Evolutionary conservation across 176 grass and related monocot species (phyloP), one percentile per base, ranked within the genome.

Genomic region (Paspalum vaginatum): DNA sequence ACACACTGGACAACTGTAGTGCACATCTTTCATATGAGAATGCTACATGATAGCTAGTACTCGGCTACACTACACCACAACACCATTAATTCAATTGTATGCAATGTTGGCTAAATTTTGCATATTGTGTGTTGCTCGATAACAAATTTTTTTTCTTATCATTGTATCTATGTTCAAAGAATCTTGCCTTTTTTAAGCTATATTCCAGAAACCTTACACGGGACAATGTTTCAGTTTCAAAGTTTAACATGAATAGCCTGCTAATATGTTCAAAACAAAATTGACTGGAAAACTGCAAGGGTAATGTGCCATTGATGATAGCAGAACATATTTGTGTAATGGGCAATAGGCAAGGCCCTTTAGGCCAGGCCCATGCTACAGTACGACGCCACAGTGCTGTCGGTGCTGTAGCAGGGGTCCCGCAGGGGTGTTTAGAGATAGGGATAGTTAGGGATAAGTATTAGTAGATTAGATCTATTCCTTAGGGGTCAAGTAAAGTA

Each of bases 11-110:
- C 43, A 65, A 68, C 3, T 48, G 22, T 52, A 72, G 41, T 59
- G 21, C 44, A 38, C 68, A 43, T 78, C 22, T 48, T 57, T 60
- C n/a, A 48, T 18, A 51, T 51, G 46, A 50, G 41, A 22, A 70
- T 70, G 68, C 24, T 50, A 71, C 16, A 11, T 59, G 11, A 64
- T 13, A 76, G 18, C 27, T 60, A 32, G 32, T 32, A 49, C 10
- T 62, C 63, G 37, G 15, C 42, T 87, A 78, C 41, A 65, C 15
- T 87, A 78, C 41, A 65, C 15, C 58, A 83, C 6, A 65, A 59
- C 8, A 60, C 21, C 40, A 78, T 11, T 42, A 58, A 37, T 76
- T 59, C 27, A 57, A 22, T 69, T 72, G 55, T 87, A 46, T 20
- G 15, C 7, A 32, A 48, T 58, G 49, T 61, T 68, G 62, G 48